Conservation (phyloP, 2,329 filamentous ascomycete genomes). For the Nannizzia gypsea region DNA sequence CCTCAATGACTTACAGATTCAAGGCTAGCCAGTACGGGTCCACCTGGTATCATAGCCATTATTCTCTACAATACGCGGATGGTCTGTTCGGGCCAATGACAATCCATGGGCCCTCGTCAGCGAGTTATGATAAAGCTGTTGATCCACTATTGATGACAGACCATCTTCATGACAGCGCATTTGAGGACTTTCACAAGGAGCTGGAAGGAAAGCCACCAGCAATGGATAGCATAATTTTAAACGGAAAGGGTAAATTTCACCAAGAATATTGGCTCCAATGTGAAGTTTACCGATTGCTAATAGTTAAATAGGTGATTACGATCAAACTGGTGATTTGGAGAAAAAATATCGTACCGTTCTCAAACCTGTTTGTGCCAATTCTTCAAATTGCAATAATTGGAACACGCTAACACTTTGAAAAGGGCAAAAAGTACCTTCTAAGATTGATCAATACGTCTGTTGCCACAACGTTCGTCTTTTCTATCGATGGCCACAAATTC, state of each 20-base stretch:
- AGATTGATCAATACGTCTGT: slow-evolving; percentile 32
- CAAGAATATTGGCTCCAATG: not conserved
- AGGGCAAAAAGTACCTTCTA: slow-evolving; percentile 25
- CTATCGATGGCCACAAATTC: slow-evolving; percentile 42
- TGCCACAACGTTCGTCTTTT: slow-evolving; percentile 42
- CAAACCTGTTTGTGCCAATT: slow-evolving; percentile 1
- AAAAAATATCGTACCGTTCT: slow-evolving; percentile 1
- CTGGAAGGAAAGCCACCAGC: slow-evolving; percentile 3
- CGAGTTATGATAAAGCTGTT: slow-evolving; percentile 29
- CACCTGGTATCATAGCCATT: slow-evolving; percentile 26
- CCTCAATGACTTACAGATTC: slow-evolving; percentile 25
- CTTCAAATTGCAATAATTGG: not conserved
- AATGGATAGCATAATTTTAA: slow-evolving; percentile 17
- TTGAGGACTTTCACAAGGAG: slow-evolving; percentile 9
- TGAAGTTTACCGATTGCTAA: not conserved
- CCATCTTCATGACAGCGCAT: slow-evolving; percentile 17
- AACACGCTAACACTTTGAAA: not conserved
- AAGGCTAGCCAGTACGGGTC: slow-evolving; percentile 23
- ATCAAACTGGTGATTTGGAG: slow-evolving; percentile 5
- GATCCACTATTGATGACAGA: slow-evolving; percentile 27
- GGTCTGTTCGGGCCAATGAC: slow-evolving; percentile 24
- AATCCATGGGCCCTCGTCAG: slow-evolving; percentile 31
- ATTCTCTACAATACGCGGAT: slow-evolving; percentile 20
- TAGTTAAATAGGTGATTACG: not conserved
- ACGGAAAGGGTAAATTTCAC: slow-evolving; percentile 14